These are phyloP conservation scores for Naganishia sp. DNA, from an alignment of 1,284 basidiomycete species.

Conservation along the genomic window DNA sequence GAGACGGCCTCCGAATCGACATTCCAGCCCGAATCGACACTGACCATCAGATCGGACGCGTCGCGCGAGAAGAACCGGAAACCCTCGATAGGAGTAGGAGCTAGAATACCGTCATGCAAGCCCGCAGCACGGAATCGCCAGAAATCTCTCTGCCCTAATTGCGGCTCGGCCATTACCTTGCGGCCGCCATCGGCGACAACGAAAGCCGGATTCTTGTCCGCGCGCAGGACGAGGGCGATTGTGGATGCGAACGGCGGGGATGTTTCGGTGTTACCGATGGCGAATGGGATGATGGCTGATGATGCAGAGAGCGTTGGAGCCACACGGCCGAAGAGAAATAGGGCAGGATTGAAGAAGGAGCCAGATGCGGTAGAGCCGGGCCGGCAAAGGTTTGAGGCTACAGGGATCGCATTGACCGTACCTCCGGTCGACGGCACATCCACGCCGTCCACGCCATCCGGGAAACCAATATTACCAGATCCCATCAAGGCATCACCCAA, in stretches of 20 bases:
- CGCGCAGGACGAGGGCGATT: conserved; percentile 16
- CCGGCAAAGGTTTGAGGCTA: not conserved
- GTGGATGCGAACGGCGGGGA: conserved; percentile 16
- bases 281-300: not conserved
- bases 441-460: conserved; percentile 6
- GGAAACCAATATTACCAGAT: conserved; percentile 32
- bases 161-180: conserved; percentile 9
- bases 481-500: conserved; percentile 37
- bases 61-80: not conserved
- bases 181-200: conserved; percentile 5
- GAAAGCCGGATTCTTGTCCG: conserved; percentile 10
- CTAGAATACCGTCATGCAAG: conserved; percentile 7
- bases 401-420: not conserved
- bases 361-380: too few relatives aligned
- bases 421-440: not conserved
- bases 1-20: not conserved
- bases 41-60: not conserved
- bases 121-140: not conserved
- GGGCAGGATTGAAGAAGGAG: not conserved
- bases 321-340: not conserved
- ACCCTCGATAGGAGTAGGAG: conserved; percentile 4
- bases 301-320: not conserved
- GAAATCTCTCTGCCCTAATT: conserved; percentile 6
- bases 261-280: conserved; percentile 13
- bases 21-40: not conserved